phyloP scores from a whole-genome alignment of 257 asterid species.

The Orobanche coerulescens region DNA sequence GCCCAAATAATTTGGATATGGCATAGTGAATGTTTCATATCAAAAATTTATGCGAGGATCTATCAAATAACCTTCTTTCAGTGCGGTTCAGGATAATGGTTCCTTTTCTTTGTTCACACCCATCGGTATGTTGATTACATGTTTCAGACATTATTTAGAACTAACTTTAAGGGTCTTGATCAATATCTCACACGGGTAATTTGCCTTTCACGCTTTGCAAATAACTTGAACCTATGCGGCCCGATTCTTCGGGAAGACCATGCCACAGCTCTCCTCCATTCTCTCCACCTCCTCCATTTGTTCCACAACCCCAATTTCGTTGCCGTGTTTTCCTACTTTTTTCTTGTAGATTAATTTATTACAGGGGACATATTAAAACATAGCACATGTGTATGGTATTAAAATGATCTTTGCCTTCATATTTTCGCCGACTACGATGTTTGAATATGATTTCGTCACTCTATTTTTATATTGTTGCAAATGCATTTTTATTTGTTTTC shows the following conservation, averaged over 20 bases:
- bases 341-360: no score
- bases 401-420: neutral
- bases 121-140: constrained; percentile 45
- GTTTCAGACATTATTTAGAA: constrained; percentile 8
- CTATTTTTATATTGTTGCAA: neutral
- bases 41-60: constrained; percentile 59
- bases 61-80: constrained; percentile 75
- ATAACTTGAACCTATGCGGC: constrained; percentile 88
- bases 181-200: constrained; percentile 21
- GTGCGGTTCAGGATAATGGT: constrained; percentile 88
- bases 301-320: constrained; percentile 81
- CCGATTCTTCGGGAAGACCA: constrained; percentile 93
- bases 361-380: no score
- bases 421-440: neutral
- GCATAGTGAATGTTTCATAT: constrained; percentile 7
- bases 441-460: neutral
- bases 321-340: constrained; percentile 46
- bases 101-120: constrained; percentile 91
- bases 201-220: constrained; percentile 60
- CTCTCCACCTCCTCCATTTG: constrained; percentile 98
- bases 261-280: constrained; percentile 99
- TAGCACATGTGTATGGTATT: no score
- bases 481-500: neutral
- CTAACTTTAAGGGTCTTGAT: neutral
- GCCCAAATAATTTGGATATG: neutral